Evolutionary conservation across 2,329 filamentous ascomycete species (phyloP), one percentile per base, ranked within the genome.

Genomic region (Colletotrichum godetiae): DNA sequence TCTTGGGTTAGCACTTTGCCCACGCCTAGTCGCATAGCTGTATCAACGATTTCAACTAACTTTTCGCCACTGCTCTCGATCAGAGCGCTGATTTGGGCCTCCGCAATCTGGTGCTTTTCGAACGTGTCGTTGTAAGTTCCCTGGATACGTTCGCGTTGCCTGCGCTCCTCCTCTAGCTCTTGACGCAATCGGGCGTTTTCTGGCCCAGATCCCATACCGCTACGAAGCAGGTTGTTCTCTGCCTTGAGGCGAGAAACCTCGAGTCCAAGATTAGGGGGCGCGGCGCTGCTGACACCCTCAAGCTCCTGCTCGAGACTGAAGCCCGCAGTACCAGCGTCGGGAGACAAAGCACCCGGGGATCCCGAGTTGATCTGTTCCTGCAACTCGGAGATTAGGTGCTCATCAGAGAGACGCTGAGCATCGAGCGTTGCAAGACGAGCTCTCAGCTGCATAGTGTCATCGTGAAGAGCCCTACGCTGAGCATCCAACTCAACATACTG

Each of bases 291-390:
- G 29, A 87, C 86, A 70, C 84, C 85, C 64, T 89, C 87, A 5
- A 92, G 84, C 79, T 92, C 91, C 72, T 92, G 88, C 79, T 91
- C 90, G 10, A 92, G 86, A 72, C 83, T 89, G 53, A 87, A 83
- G 53, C 77, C 75, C 73, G 78, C 79, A 78, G 82, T 80, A 76
- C 58, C 67, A 8, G 71, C 67, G 35, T 73, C 67, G 15, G 72
- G 72, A 7, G 74, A 66, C 60, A 61, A 58, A 13, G 65, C 66
- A 6, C 62, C 56, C 13, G 57, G 61, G 13, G 68, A 31, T n/a
- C 79, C 80, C 19, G 84, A 80, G 61, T 86, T 84, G 37, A 90
- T 77, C 77, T 91, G 89, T 77, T 92, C 90, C 77, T 92, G 88
- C 22, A 92, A 85, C 53, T 92, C 89, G 65, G 84, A 84, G 68